phyloP scores from a whole-genome alignment of 23 red algal genomes.

The Chondrus crispus region DNA sequence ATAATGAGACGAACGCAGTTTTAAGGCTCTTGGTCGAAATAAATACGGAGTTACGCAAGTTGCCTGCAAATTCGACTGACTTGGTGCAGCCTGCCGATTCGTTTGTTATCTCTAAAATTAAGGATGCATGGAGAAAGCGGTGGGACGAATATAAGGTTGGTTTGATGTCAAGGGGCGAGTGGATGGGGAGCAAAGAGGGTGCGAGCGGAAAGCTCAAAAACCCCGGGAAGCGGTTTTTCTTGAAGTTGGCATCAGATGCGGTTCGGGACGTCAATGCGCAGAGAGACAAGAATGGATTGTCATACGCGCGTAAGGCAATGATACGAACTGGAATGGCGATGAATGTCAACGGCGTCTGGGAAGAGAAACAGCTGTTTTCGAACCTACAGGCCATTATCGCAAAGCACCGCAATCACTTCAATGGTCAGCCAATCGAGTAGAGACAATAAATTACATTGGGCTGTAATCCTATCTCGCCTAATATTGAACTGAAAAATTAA shows the following conservation, averaged over 20 bases:
- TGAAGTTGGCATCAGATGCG: background rate
- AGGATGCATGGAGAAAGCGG: background rate
- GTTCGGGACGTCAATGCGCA: background rate
- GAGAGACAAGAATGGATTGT: background rate
- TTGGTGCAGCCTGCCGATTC: background rate
- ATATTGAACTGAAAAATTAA: no score
- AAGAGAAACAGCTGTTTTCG: background rate
- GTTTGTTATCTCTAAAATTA: background rate
- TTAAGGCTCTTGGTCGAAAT: background rate
- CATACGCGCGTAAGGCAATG: background rate
- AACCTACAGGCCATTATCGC: background rate
- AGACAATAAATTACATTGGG: no score
- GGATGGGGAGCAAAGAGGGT: background rate
- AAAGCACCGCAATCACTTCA: background rate
- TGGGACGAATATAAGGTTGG: conserved; percentile 4
- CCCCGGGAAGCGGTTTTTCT: background rate
- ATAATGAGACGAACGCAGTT: background rate
- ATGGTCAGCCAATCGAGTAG: no score
- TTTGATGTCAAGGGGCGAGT: background rate
- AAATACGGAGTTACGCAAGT: background rate
- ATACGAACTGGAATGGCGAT: background rate
- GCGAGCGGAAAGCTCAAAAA: background rate
- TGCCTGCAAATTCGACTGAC: background rate
- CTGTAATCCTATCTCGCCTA: no score
- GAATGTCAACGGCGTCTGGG: background rate